phyloP scores from a whole-genome alignment of 1,139 yeast species.

The Sugiyamaella castrensis region DNA sequence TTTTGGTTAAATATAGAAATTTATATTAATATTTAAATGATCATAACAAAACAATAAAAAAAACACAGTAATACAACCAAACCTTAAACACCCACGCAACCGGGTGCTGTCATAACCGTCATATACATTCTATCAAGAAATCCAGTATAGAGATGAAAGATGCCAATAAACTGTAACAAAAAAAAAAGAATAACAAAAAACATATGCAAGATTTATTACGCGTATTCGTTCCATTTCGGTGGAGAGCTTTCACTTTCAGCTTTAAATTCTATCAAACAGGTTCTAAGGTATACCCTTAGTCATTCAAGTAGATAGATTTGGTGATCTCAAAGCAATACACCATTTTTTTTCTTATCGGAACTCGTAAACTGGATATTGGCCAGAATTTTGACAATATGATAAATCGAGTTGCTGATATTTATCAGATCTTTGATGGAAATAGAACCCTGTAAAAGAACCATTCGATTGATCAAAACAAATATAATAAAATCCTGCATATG shows the following conservation, averaged over 20 bases:
- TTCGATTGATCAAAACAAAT: slow-evolving; percentile 74
- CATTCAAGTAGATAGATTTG: no score
- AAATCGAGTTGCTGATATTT: slow-evolving; percentile 67
- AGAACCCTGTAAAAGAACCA: slow-evolving; percentile 75
- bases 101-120: not conserved
- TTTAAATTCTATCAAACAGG: no score
- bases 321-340: no score
- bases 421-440: slow-evolving; percentile 75
- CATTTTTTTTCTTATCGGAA: slow-evolving; percentile 28
- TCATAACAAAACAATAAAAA: not conserved
- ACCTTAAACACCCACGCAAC: not conserved
- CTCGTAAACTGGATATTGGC: slow-evolving; percentile 35
- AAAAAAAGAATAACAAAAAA: not conserved
- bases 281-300: no score
- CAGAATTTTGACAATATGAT: slow-evolving; percentile 45
- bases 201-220: not conserved
- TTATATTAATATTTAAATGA: not conserved
- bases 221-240: not conserved
- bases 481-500: slow-evolving; percentile 91
- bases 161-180: not conserved
- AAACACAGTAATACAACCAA: not conserved
- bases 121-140: not conserved
- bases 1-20: not conserved
- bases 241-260: no score
- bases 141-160: not conserved